Conservation (phyloP, 331 rosid genomes). For the Prunus yedoensis region DNA sequence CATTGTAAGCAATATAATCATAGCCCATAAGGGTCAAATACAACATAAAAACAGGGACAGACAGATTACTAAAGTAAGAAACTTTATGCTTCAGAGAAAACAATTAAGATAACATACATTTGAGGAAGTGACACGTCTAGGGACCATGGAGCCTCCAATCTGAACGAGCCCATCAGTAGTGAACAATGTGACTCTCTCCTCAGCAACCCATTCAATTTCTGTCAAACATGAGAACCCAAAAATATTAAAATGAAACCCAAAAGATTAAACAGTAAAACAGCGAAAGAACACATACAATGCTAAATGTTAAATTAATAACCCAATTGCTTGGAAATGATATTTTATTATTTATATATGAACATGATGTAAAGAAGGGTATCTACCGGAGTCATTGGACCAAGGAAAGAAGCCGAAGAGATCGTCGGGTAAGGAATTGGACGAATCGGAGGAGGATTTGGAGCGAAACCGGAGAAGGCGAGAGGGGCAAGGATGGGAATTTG, state of each 20-base stretch:
- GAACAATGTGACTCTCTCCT: conserved; percentile 81
- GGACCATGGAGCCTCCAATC: conserved; percentile 89
- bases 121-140: conserved; percentile 59
- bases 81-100: too few species aligned
- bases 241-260: background rate
- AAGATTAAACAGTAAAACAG: background rate
- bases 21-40: too few species aligned
- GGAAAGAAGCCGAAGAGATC: conserved; percentile 62
- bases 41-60: background rate
- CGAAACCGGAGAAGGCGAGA: conserved; percentile 52
- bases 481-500: conserved; percentile 29
- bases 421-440: conserved; percentile 40
- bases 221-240: conserved; percentile 25
- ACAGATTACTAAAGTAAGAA: too few species aligned
- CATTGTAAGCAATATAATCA: too few species aligned
- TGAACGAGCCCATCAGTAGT: conserved; percentile 90
- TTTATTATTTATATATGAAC: background rate
- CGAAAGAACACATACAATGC: background rate
- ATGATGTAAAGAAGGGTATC: background rate
- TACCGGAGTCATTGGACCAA: conserved; percentile 70
- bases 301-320: background rate
- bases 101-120: conserved; percentile 42
- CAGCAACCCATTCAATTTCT: conserved; percentile 91
- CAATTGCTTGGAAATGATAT: too few species aligned
- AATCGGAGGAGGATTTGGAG: conserved; percentile 47